These are phyloP conservation scores for Thinopyrum elongatum DNA, from an alignment of 176 grass and related monocot species.

Conservation along the genomic window DNA sequence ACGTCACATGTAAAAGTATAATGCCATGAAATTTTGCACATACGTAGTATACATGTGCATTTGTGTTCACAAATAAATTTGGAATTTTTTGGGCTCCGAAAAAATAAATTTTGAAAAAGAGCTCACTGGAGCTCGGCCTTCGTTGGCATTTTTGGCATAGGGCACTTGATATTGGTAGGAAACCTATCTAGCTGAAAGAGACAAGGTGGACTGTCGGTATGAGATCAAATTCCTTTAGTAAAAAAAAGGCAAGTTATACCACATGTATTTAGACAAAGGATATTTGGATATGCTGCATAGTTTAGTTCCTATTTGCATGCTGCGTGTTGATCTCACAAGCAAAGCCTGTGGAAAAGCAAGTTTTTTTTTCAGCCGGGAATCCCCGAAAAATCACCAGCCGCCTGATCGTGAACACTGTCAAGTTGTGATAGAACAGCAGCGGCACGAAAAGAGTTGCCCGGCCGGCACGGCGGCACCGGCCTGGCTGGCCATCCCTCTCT, in stretches of 20 bases:
- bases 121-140: too few relatives aligned
- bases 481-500: not conserved
- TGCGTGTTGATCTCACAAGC: not conserved
- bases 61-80: too few relatives aligned
- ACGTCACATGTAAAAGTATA: too few relatives aligned
- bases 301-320: not conserved
- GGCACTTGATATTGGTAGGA: conserved; percentile 23
- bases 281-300: too few relatives aligned
- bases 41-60: too few relatives aligned
- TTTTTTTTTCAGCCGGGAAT: not conserved
- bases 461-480: conserved; percentile 13
- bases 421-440: not conserved
- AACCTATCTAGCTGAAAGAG: conserved; percentile 31
- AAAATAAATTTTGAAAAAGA: too few relatives aligned
- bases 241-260: not conserved
- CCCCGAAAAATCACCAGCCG: not conserved
- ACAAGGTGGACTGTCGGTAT: conserved; percentile 42
- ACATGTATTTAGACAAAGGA: not conserved
- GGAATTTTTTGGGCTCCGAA: too few relatives aligned
- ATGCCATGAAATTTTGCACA: too few relatives aligned
- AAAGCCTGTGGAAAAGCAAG: not conserved
- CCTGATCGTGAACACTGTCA: not conserved
- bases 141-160: too few relatives aligned
- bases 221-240: conserved; percentile 23
- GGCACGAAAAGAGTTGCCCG: not conserved